Conservation (phyloP, 768 basidiomycete species). For the Amanita phalloides region DNA sequence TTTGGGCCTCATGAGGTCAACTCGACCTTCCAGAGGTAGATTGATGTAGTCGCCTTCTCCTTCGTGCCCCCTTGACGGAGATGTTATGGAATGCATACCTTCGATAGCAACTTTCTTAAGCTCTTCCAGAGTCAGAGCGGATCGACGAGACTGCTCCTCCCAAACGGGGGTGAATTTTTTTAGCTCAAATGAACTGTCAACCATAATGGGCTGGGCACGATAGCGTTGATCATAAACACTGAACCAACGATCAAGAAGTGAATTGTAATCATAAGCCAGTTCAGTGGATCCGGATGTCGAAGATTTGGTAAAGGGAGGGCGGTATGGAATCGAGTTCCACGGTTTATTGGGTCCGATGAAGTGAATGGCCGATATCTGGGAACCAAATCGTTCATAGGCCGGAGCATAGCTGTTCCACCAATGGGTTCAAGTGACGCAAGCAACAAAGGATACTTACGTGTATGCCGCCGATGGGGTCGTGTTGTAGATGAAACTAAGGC, state of each 20-base stretch:
- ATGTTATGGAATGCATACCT: constrained; percentile 30
- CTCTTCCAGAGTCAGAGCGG: constrained; percentile 49
- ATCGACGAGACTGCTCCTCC: constrained; percentile 33
- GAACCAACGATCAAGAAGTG: constrained; percentile 88
- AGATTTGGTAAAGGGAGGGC: constrained; percentile 40
- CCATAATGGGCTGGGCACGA: constrained; percentile 41
- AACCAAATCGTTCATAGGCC: constrained; percentile 89
- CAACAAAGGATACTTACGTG: constrained; percentile 51
- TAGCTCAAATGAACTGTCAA: constrained; percentile 44
- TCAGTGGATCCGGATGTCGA: constrained; percentile 19
- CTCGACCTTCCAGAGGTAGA: constrained; percentile 79
- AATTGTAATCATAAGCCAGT: constrained; percentile 62
- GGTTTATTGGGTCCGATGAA: constrained; percentile 97
- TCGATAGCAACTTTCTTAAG: constrained; percentile 52
- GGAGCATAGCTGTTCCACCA: constrained; percentile 70
- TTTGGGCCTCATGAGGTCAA: constrained; percentile 72
- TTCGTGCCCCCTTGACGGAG: constrained; percentile 10
- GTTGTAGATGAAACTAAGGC: constrained; percentile 96
- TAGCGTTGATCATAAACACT: constrained; percentile 83
- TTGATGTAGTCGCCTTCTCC: constrained; percentile 69
- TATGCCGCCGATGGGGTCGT: constrained; percentile 96
- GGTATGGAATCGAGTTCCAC: constrained; percentile 69
- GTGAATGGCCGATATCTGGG: constrained; percentile 78
- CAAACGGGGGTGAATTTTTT: constrained; percentile 66
- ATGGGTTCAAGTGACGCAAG: constrained; percentile 16